A percentile compares a stretch with the other conserved stretches of the same genome.
Evolutionary conservation across 768 basidiomycete genomes (phyloP).

Genomic region (Suillus sp.): DNA sequence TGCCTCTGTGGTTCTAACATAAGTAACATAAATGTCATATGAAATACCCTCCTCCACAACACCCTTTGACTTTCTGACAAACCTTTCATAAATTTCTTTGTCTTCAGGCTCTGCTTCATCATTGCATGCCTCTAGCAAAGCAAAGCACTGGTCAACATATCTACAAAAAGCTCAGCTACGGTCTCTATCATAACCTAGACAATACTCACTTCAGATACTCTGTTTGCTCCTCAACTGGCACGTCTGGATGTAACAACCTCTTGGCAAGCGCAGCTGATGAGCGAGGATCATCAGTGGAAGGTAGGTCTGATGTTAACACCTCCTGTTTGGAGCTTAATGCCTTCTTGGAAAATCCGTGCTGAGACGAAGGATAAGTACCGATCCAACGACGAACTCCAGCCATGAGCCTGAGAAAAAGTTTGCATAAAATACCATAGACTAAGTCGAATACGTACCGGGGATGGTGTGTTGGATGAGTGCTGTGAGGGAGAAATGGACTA

Average conservation of each 20-base stretch:
- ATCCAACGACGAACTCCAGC: constrained; percentile 83
- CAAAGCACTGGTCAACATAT: constrained; percentile 75
- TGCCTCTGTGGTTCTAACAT: background rate
- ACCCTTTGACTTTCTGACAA: constrained; percentile 53
- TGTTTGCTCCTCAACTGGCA: constrained; percentile 61
- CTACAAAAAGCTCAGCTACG: constrained; percentile 33
- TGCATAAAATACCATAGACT: constrained; percentile 23
- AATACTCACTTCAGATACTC: constrained; percentile 70
- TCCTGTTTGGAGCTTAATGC: constrained; percentile 30
- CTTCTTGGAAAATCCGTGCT: constrained; percentile 43
- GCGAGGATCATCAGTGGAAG: constrained; percentile 30
- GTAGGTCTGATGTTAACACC: constrained; percentile 28
- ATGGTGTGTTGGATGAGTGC: constrained; percentile 39
- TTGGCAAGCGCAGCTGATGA: constrained; percentile 63
- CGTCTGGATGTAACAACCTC: constrained; percentile 60
- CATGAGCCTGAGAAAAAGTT: constrained; percentile 53
- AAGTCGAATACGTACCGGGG: constrained; percentile 35
- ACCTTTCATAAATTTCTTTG: constrained; percentile 53
- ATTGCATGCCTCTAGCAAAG: constrained; percentile 59
- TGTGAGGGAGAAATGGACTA: constrained; percentile 75
- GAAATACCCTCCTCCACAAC: constrained; percentile 14
- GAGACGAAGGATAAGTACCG: constrained; percentile 49
- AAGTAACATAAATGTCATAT: constrained; percentile 2
- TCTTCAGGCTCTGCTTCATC: constrained; percentile 59
- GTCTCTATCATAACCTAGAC: background rate